Evolutionary conservation across 768 basidiomycete genomes (phyloP).

Genomic region (Termitomyces sp.): DNA sequence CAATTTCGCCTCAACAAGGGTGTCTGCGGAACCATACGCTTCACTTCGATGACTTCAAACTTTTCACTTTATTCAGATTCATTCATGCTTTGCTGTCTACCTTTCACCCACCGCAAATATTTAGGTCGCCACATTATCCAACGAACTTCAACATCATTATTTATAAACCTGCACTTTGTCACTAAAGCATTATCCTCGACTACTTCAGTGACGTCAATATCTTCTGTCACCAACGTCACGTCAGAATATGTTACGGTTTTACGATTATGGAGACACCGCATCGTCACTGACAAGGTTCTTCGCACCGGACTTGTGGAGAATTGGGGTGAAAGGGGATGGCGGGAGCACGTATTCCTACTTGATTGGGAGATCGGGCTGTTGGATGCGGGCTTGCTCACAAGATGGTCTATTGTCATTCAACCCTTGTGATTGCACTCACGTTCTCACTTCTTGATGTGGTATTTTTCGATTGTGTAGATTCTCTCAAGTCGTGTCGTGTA

Average conservation of each 20-base stretch:
- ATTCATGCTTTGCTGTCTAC: constrained; percentile 41
- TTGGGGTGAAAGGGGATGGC: constrained; percentile 36
- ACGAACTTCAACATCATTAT: constrained; percentile 36
- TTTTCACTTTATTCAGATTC: constrained; percentile 30
- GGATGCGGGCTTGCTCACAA: constrained; percentile 36
- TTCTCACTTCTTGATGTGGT: neutral
- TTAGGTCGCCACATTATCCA: constrained; percentile 7
- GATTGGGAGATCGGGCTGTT: constrained; percentile 54
- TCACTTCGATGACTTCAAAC: constrained; percentile 35
- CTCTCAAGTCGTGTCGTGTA: neutral
- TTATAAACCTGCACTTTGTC: constrained; percentile 34
- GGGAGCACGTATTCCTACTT: constrained; percentile 43
- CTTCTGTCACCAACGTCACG: constrained; percentile 39
- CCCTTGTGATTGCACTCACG: constrained; percentile 15
- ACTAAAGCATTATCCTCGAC: constrained; percentile 31
- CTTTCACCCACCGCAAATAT: constrained; percentile 35
- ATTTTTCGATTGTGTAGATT: neutral
- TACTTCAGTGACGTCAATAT: constrained; percentile 26
- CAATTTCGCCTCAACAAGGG: constrained; percentile 18
- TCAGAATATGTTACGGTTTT: constrained; percentile 26
- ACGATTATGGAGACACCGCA: constrained; percentile 19
- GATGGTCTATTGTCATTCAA: constrained; percentile 42
- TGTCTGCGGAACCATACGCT: constrained; percentile 22
- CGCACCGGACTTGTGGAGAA: constrained; percentile 28
- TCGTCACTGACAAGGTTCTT: constrained; percentile 24